phyloP scores from a whole-genome alignment of 176 grass and related monocot genomes.

The Lolium multiflorum region DNA sequence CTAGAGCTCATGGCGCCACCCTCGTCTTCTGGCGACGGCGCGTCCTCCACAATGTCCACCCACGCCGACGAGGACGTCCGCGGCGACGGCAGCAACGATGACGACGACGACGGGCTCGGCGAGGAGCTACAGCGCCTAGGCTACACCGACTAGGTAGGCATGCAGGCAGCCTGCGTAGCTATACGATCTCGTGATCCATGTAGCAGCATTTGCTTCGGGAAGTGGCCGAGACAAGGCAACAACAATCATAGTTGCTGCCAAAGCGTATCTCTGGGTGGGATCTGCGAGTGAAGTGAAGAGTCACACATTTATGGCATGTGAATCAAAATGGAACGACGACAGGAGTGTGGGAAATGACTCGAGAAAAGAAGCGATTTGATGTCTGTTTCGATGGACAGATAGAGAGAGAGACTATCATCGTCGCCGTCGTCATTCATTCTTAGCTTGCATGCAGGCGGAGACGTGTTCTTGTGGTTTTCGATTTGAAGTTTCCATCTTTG shows the following conservation, averaged over 20 bases:
- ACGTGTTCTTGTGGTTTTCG: conserved; percentile 39
- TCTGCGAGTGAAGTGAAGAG: conserved; percentile 30
- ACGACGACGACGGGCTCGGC: not conserved
- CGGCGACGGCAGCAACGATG: not conserved
- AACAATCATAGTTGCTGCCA: conserved; percentile 34
- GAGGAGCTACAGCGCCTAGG: conserved; percentile 51
- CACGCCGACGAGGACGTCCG: conserved; percentile 51
- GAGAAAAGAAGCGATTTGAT: conserved; percentile 18
- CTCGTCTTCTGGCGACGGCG: conserved; percentile 59
- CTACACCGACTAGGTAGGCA: conserved; percentile 58
- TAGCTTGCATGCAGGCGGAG: conserved; percentile 20
- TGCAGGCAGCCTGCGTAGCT: not conserved
- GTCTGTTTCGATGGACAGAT: not conserved
- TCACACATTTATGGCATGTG: conserved; percentile 52
- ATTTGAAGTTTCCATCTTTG: conserved; percentile 37
- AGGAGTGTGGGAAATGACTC: conserved; percentile 9
- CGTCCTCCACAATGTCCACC: conserved; percentile 67
- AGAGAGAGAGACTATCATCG: not conserved
- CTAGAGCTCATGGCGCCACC: conserved; percentile 33
- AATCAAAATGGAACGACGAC: conserved; percentile 16
- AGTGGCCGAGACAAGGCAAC: not conserved
- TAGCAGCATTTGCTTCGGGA: conserved; percentile 35
- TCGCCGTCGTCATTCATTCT: conserved; percentile 7
- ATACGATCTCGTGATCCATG: conserved; percentile 12
- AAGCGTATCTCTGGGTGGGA: not conserved